Base-by-base conservation (phyloP, 805 yeast genomes). In the Ogataea pignaliae region DNA sequence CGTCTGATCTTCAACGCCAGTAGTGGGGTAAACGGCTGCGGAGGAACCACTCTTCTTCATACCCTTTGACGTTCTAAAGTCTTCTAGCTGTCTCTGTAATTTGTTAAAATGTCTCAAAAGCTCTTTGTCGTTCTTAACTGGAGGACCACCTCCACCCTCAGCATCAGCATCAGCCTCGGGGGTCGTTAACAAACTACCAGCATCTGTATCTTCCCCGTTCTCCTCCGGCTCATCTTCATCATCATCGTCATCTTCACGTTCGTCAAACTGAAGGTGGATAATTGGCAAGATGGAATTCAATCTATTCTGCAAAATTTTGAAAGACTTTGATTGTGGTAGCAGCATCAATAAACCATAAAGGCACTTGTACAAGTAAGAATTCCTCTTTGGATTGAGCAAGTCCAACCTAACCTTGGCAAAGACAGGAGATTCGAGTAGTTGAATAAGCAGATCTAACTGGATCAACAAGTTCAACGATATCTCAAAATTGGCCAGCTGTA, bases 321-420 rank as follows among this genome's bases (percentile, higher is more conserved):
- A 93, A 0, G 98, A 96, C 11, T 87, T 76, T 0, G 97, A 88
- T 61, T 93, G 99, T 0, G 99, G 99, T 40, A 93, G 65, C 5
- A 93, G 73, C 99, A 93, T 93, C 46, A 93, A 69, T 29, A 93
- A 75, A 1, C 98, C 99, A 61, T 88, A 93, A 29, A 93, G 73
- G 42, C 96, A 86, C 59, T 88, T 88, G 71, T 84, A 87, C 30
- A 93, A 67, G 56, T 76, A 85, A 1, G 95, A 95, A 59, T 85
- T 76, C 50, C 76, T 78, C 39, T 83, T 87, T 1, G 97, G 97
- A 57, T 88, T 95, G 38, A 93, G 68, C n/a, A 93, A 69, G 63
- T 91, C 97, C 43, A 93, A 69, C 46, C 99, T 76, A 50, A 90
- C 72, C 54, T 85, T 81, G 15, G 95, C 83, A 63, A 93, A 90